Evolutionary conservation across 495 filamentous ascomycete species (phyloP).

Genomic region (Neurospora sp.): DNA sequence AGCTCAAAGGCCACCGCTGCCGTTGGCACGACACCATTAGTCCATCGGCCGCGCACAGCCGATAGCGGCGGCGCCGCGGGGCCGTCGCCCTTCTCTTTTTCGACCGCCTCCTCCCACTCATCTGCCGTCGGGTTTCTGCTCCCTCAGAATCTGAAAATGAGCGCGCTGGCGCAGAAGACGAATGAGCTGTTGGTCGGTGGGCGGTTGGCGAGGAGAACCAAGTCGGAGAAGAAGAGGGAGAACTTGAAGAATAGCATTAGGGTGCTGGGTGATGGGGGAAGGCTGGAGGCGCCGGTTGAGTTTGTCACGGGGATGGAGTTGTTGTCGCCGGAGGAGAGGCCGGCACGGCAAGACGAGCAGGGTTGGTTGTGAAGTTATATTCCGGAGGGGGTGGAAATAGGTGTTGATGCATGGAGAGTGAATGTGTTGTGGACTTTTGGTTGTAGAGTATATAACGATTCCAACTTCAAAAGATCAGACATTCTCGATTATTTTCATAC

Average conservation of each 20-base stretch:
- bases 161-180: not conserved
- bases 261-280: conserved; percentile 2
- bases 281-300: not conserved
- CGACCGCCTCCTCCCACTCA: not conserved
- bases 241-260: conserved; percentile 9
- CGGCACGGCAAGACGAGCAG: not conserved
- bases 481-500: not conserved
- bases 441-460: not conserved
- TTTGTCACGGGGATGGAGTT: not conserved
- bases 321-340: not conserved
- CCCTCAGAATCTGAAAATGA: not conserved
- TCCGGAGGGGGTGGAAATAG: not conserved
- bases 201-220: not conserved
- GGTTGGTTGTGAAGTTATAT: not conserved
- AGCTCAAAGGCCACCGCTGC: not conserved
- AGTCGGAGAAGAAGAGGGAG: conserved; percentile 7
- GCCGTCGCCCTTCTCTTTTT: not conserved
- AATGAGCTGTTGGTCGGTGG: not conserved
- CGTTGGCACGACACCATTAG: not conserved
- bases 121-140: not conserved
- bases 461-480: not conserved
- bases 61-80: not conserved
- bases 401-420: not conserved
- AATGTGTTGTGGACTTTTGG: not conserved
- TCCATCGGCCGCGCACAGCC: not conserved